Evolutionary conservation across 805 yeast species (phyloP), one percentile per base, ranked within the genome.

Genomic region (Starmerella floris): DNA sequence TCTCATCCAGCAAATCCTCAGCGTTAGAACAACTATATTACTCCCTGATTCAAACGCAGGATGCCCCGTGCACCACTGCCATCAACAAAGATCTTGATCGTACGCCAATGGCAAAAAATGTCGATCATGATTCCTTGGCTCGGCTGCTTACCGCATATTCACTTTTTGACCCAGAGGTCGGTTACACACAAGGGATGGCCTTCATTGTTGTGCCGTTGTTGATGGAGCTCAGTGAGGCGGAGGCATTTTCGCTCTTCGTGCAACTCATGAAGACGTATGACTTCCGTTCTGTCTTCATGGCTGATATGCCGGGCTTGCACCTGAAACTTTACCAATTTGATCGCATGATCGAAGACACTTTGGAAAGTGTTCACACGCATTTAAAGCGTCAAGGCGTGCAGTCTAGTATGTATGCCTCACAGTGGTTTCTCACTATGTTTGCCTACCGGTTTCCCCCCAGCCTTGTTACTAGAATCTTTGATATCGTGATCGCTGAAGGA

Each of bases 181-280:
- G 98, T 0, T 91, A 91, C 56, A 91, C 96, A 2, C 98, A 91
- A 62, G 97, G 98, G 6, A 85, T 91, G 95, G 94, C 94, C 1
- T 91, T 91, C 56, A 74, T 91, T 35, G 74, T 83, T 0, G 84
- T 84, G 5, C 96, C 98, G 2, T 62, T 91, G 37, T 65, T 85
- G 35, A 68, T 87, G 65, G 83, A 83, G 52, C 73, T 84, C 77
- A 70, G 58, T 6, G 95, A 87, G 51, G 69, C 79, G 36, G 96
- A 88, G 58, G 77, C 94, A 3, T 88, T 88, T 62, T 76, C 91
- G 46, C 60, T 87, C 52, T 66, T 88, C 35, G 83, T 79, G 15
- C 76, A 76, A 37, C 66, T 91, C 47, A 87, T 91, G 96, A 77
- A 79, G 52, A 76, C 73, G 34, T 91, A 91, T 59, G 76, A 75